Evolutionary conservation across 2,329 filamentous ascomycete species (phyloP), one percentile per base, ranked within the genome.

Genomic region (Albifimbria verrucaria): DNA sequence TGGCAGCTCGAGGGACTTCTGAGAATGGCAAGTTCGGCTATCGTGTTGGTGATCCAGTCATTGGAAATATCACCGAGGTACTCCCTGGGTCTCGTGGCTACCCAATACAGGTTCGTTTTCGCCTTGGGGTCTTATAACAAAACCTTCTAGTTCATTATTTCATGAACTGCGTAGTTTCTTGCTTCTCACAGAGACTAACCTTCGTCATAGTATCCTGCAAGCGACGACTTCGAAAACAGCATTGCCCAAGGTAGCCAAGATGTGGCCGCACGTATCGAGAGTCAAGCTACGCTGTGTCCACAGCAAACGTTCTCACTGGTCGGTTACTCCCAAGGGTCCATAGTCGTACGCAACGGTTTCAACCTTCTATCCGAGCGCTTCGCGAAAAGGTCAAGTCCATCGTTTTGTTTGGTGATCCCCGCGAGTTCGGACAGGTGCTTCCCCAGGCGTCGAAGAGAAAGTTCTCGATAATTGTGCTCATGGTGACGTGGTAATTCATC

Each of bases 281-380:
- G 41, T 36, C 55, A 55, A 41, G 32, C 47, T 26, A 26, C 7
- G 3, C 21, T 17, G 10, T 57, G 55, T 22, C 55, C 55, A 20
- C 26, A 50, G 18, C 55, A 57, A 51, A 49, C 43, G 6, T 57
- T 57, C 26, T 50, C 55, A 3, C 43, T 57, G 20, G 53, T 57
- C 22, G 55, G 55, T 4, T 57, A 57, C 51, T 57, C 55, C 18
- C 55, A 57, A 45, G 55, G 55, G n/a, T 52, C 55, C 6, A 28
- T 21, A 10, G 48, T 57, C 4, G 51, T 55, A 26, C 55, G 53
- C 39, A 20, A 22, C n/a, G 55, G 52, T 28, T 48, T 49, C 5
- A 26, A 42, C 3, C 23, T 42, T 12, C 42, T 57, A 11, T 53
- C 55, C 2, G 17, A 15, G 15, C 28, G 1, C 48, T 57, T 10